Evolutionary conservation across 2,329 filamentous ascomycete genomes (phyloP).

Genomic region (Pseudogymnoascus sp.): DNA sequence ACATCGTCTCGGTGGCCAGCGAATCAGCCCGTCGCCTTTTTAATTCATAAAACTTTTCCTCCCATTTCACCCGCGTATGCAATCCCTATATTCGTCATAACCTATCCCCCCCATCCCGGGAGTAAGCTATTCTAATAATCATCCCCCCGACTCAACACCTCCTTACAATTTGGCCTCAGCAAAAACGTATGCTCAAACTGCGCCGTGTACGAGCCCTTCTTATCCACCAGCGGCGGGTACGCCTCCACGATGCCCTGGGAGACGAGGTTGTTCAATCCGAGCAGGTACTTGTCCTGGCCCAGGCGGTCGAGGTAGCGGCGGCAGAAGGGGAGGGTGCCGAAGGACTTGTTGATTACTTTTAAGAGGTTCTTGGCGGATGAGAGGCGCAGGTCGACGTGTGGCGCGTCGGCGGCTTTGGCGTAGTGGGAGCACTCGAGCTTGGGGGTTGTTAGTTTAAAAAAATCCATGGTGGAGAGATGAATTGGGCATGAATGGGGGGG

Average conservation of each 20-base stretch:
- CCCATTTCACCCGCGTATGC: not conserved
- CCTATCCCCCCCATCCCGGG: not conserved
- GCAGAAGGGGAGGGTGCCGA: conserved; percentile 86
- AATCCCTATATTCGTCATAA: not conserved
- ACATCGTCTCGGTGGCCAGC: not conserved
- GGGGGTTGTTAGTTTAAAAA: conserved; percentile 12
- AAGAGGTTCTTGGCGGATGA: conserved; percentile 78
- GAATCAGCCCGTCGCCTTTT: not conserved
- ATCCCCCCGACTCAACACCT: conserved; percentile 76
- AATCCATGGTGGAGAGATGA: not conserved
- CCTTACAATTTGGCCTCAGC: conserved; percentile 70
- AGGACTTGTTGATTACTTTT: conserved; percentile 91
- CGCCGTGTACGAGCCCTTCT: conserved; percentile 90
- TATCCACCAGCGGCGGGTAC: conserved; percentile 82
- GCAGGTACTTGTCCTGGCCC: conserved; percentile 89
- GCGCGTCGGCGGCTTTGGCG: conserved; percentile 63
- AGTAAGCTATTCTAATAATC: conserved; percentile 51
- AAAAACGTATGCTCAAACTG: conserved; percentile 86
- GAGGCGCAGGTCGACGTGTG: conserved; percentile 67
- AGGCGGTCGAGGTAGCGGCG: conserved; percentile 83
- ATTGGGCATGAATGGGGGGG: no score
- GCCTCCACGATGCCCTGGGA: conserved; percentile 76
- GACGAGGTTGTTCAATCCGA: conserved; percentile 86
- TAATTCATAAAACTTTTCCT: not conserved
- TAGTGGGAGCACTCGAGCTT: conserved; percentile 81